Conservation (phyloP, 495 filamentous ascomycete species). For the Achaetomiella virescens region DNA sequence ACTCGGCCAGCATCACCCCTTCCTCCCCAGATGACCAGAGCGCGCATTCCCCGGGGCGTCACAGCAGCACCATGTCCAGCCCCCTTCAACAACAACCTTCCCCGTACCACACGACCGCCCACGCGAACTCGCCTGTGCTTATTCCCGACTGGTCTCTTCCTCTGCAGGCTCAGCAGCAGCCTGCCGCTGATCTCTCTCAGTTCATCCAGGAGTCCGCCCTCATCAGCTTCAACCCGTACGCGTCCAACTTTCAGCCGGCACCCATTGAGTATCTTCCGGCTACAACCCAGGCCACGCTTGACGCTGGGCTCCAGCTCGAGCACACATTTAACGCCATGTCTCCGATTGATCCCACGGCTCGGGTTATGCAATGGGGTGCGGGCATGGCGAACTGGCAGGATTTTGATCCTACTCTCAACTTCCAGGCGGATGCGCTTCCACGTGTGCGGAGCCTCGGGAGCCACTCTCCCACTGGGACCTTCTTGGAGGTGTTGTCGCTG, state of each 20-base stretch:
- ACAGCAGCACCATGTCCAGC: conserved; percentile 35
- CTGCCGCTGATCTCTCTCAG: conserved; percentile 45
- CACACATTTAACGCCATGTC: conserved; percentile 55
- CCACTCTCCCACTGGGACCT: conserved; percentile 76
- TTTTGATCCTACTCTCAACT: conserved; percentile 51
- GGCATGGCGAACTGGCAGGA: conserved; percentile 66
- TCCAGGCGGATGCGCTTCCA: conserved; percentile 47
- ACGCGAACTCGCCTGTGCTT: conserved; percentile 38
- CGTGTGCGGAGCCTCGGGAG: conserved; percentile 56
- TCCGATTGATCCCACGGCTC: conserved; percentile 55
- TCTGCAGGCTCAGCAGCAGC: conserved; percentile 49
- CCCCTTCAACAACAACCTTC: conserved; percentile 44
- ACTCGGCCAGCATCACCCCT: conserved; percentile 33
- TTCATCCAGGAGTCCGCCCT: conserved; percentile 46
- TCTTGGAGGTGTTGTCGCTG: conserved; percentile 75
- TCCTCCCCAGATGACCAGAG: conserved; percentile 44
- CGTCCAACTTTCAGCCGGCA: conserved; percentile 45
- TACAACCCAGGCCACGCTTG: conserved; percentile 59
- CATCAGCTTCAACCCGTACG: conserved; percentile 45
- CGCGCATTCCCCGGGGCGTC: conserved; percentile 37
- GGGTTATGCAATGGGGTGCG: conserved; percentile 53
- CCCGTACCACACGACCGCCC: conserved; percentile 39
- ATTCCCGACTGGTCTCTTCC: conserved; percentile 49
- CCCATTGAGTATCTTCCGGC: conserved; percentile 66
- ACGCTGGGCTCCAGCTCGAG: conserved; percentile 59